These are phyloP conservation scores for Phaffia rhodozyma DNA, from an alignment of 1,284 basidiomycete genomes.

Conservation along the genomic window DNA sequence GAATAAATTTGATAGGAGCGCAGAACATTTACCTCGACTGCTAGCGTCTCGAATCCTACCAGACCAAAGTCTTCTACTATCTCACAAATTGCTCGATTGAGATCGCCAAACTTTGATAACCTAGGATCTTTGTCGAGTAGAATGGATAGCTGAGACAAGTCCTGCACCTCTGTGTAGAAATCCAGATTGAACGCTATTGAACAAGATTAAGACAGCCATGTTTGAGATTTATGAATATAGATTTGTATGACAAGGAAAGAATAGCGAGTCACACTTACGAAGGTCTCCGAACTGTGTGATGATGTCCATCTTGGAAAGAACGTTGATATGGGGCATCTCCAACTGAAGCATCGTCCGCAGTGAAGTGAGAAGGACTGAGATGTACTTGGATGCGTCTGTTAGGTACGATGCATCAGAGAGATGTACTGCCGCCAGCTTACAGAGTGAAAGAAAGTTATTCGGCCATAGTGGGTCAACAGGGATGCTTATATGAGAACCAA, in stretches of 20 bases:
- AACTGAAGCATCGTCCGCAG: conserved; percentile 96
- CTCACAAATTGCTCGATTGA: conserved; percentile 83
- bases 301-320: conserved; percentile 89
- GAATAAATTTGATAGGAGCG: neutral
- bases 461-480: neutral
- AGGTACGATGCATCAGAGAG: conserved; percentile 94
- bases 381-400: conserved; percentile 88
- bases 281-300: conserved; percentile 76
- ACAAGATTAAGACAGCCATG: neutral
- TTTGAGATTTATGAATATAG: neutral
- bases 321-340: conserved; percentile 93
- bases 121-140: conserved; percentile 48
- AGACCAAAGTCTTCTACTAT: conserved; percentile 89
- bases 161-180: conserved; percentile 96
- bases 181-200: conserved; percentile 82
- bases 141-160: conserved; percentile 77
- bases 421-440: conserved; percentile 82
- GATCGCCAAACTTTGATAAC: conserved; percentile 53
- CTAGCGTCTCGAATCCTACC: conserved; percentile 92
- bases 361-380: conserved; percentile 81
- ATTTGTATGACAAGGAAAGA: conserved; percentile 5
- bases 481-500: neutral
- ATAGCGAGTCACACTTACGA: conserved; percentile 41
- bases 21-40: conserved; percentile 61
- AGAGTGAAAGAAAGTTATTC: conserved; percentile 1